Base-by-base conservation (phyloP, 2,329 filamentous ascomycete species). In the Pseudogymnoascus destructans region DNA sequence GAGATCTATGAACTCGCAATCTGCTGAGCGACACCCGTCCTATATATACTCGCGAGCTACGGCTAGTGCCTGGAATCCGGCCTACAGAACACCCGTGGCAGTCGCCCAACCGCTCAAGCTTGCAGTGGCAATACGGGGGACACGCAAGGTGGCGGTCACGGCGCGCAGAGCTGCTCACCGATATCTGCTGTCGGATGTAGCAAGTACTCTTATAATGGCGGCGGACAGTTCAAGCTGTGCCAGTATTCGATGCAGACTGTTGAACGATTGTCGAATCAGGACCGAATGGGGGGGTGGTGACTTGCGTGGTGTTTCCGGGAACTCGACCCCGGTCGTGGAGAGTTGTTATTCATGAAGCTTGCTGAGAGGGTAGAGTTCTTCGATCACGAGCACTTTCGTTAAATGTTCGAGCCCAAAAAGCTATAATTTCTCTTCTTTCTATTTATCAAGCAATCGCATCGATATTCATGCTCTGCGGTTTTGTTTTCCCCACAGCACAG, bases 251-350 rank as follows among this genome's bases (percentile, higher is more conserved):
- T 46, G 40, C 40, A 21, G 17, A 46, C 40, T 46, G 40, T 46
- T 17, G 40, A 19, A 46, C 17, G 15, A 46, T 46, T 46, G 9
- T 46, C 7, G 23, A 46, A 46, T 13, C 15, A n/a, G 40, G 40
- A 46, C 40, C 40, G 40, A 46, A 46, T 46, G 40, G 40, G 7
- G 40, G 19, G 40, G 13, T 2, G 40, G 40, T 46, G 40, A 21
- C 40, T 46, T 46, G 40, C 40, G 40, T 46, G 40, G 40, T 46
- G 40, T 46, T 46, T 46, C 40, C 40, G n/a, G 40, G n/a, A n/a
- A n/a, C n/a, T n/a, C n/a, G n/a, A n/a, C n/a, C n/a, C n/a, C n/a
- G n/a, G 40, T 33, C 32, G 32, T 33, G 32, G 32, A n/a, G n/a
- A 33, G 32, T 33, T 33, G 32, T 33, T 33, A 33, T 33, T 33